Conservation (phyloP, 495 filamentous ascomycete genomes). For the Hyaloscypha bicolor region DNA sequence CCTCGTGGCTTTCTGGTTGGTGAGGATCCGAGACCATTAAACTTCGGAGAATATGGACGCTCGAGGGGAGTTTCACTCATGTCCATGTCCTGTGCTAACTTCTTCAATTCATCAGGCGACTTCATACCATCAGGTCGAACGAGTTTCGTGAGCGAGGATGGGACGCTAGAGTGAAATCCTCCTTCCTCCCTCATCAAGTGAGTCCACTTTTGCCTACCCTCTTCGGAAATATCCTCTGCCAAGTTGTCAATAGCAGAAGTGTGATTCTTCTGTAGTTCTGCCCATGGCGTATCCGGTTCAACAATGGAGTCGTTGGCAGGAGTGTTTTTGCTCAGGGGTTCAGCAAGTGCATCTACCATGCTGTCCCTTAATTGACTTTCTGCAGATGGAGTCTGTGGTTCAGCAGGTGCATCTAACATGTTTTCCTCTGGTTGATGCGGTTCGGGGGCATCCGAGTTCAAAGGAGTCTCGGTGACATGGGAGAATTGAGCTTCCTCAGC, state of each 20-base stretch:
- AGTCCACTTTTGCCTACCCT: constrained; percentile 37
- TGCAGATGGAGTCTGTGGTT: not conserved
- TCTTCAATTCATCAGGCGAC: constrained; percentile 18
- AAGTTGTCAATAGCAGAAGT: not conserved
- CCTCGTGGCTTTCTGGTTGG: constrained; percentile 20
- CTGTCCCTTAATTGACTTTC: not conserved
- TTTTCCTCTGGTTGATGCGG: not conserved
- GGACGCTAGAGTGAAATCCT: constrained; percentile 43
- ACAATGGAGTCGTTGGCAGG: not conserved
- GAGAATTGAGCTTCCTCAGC: constrained; percentile 47
- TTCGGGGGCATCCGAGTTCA: constrained; percentile 26
- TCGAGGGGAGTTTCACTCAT: constrained; percentile 20
- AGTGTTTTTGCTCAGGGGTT: not conserved
- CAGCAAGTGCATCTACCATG: not conserved
- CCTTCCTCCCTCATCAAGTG: constrained; percentile 43
- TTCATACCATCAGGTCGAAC: constrained; percentile 28
- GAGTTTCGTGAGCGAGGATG: constrained; percentile 32
- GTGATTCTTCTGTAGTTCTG: not conserved
- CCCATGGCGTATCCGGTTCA: not conserved
- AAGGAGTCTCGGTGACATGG: constrained; percentile 34
- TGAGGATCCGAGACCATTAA: constrained; percentile 37
- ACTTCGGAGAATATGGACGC: constrained; percentile 32
- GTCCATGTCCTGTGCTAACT: constrained; percentile 23
- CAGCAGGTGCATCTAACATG: not conserved
- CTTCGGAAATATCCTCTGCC: constrained; percentile 23